Percentiles rank a stretch among this genome's conserved stretches.
Conservation (phyloP, 2,329 filamentous ascomycete genomes). For the Exophiala aquamarina region DNA sequence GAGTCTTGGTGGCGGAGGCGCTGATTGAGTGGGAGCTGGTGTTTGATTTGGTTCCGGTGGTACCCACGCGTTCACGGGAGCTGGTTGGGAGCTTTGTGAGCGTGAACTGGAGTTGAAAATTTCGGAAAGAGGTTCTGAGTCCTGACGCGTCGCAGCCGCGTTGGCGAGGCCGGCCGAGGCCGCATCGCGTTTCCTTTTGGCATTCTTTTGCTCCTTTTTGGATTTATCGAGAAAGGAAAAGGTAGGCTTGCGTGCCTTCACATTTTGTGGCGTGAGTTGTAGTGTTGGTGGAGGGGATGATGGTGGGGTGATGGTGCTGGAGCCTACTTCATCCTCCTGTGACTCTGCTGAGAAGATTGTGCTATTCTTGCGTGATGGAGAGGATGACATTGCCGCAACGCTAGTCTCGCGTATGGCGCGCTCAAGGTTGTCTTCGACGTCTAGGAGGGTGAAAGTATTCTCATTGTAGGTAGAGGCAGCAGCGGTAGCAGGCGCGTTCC, state of each 20-base stretch:
- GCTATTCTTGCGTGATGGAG: slow-evolving; percentile 48
- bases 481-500: slow-evolving; percentile 22
- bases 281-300: slow-evolving; percentile 50
- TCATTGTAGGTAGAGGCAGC: slow-evolving; percentile 27
- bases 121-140: slow-evolving; percentile 29
- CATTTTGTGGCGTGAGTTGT: slow-evolving; percentile 42
- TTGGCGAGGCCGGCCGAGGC: slow-evolving; percentile 31
- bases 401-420: slow-evolving; percentile 50
- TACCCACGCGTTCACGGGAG: slow-evolving; percentile 5
- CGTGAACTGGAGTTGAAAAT: slow-evolving; percentile 26
- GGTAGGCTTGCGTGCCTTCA: slow-evolving; percentile 48
- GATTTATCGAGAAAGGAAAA: slow-evolving; percentile 46
- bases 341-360: slow-evolving; percentile 44
- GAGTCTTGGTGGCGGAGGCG: slow-evolving; percentile 11
- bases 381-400: slow-evolving; percentile 43
- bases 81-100: slow-evolving; percentile 12
- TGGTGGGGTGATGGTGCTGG: slow-evolving; percentile 49
- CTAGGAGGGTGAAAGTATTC: slow-evolving; percentile 28
- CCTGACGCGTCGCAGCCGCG: slow-evolving; percentile 14
- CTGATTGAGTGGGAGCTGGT: slow-evolving; percentile 7
- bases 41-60: slow-evolving; percentile 7
- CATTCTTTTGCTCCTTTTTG: slow-evolving; percentile 22
- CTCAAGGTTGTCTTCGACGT: slow-evolving; percentile 46
- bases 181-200: slow-evolving; percentile 42
- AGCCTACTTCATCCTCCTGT: slow-evolving; percentile 35